These are phyloP conservation scores for Diplocarpon rosae DNA, from an alignment of 2,329 filamentous ascomycete genomes.

Conservation along the genomic window DNA sequence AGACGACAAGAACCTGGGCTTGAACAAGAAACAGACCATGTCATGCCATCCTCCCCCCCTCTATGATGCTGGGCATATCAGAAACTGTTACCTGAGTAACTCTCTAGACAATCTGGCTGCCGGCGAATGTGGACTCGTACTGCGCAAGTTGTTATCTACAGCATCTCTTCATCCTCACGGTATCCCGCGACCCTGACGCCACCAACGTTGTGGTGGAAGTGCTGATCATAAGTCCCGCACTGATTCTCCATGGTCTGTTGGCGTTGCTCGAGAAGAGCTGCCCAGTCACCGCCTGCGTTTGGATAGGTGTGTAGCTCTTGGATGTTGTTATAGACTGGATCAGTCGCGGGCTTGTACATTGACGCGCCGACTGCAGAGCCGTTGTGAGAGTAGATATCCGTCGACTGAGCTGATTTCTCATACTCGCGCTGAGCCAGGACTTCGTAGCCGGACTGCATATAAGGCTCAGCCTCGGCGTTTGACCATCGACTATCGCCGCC, in stretches of 20 bases:
- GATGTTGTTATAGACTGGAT: constrained; percentile 50
- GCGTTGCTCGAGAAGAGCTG: constrained; percentile 15
- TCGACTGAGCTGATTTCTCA: constrained; percentile 34
- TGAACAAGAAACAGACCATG: not conserved
- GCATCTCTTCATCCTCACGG: constrained; percentile 27
- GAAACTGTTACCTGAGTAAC: constrained; percentile 11
- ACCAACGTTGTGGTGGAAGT: constrained; percentile 8
- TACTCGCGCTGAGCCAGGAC: constrained; percentile 54
- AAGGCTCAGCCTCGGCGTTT: constrained; percentile 40
- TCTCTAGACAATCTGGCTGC: constrained; percentile 14
- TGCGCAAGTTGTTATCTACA: constrained; percentile 21
- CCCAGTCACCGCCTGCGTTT: constrained; percentile 21
- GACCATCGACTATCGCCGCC: constrained; percentile 42
- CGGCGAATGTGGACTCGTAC: constrained; percentile 11
- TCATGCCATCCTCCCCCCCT: constrained; percentile 1
- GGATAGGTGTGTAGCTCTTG: constrained; percentile 19
- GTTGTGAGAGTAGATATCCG: constrained; percentile 35
- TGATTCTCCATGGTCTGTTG: constrained; percentile 27
- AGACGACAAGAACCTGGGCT: constrained; percentile 1
- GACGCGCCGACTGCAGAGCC: constrained; percentile 31
- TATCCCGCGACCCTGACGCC: constrained; percentile 12
- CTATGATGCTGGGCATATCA: not conserved
- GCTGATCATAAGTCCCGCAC: constrained; percentile 18
- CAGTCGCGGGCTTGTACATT: constrained; percentile 45
- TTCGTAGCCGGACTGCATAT: constrained; percentile 76